phyloP scores from a whole-genome alignment of 495 filamentous ascomycete species.

The Neurospora sp. region DNA sequence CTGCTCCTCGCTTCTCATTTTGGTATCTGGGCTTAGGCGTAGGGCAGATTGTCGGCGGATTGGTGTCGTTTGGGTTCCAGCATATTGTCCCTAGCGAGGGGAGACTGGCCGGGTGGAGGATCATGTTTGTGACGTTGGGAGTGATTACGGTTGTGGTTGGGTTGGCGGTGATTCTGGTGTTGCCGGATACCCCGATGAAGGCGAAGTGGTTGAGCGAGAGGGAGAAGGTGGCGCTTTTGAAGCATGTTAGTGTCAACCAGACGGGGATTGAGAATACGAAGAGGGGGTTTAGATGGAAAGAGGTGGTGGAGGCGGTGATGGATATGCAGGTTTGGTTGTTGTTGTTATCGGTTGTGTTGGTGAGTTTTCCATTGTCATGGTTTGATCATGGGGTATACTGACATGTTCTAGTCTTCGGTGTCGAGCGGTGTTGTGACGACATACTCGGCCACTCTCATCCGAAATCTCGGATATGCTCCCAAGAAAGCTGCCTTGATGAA shows the following conservation, averaged over 20 bases:
- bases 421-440: slow-evolving; percentile 52
- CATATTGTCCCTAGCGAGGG: slow-evolving; percentile 30
- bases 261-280: slow-evolving; percentile 45
- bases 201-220: slow-evolving; percentile 39
- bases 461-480: slow-evolving; percentile 44
- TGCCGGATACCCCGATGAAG: slow-evolving; percentile 45
- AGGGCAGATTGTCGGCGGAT: slow-evolving; percentile 53
- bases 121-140: slow-evolving; percentile 53
- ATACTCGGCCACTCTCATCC: slow-evolving; percentile 51
- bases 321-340: slow-evolving; percentile 29
- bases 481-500: slow-evolving; percentile 48
- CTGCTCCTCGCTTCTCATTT: slow-evolving; percentile 50
- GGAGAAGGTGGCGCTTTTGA: slow-evolving; percentile 37
- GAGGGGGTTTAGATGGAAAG: slow-evolving; percentile 29
- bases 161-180: slow-evolving; percentile 30
- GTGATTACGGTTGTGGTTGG: slow-evolving; percentile 43
- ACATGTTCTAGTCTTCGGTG: slow-evolving; percentile 28
- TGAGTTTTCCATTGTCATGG: slow-evolving; percentile 1
- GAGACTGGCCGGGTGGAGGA: slow-evolving; percentile 46
- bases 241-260: slow-evolving; percentile 29
- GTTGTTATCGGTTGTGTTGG: slow-evolving; percentile 20
- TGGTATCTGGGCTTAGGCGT: slow-evolving; percentile 55
- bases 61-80: slow-evolving; percentile 53
- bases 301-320: slow-evolving; percentile 27
- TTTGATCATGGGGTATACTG: not conserved